phyloP scores from a whole-genome alignment of 2,329 filamentous ascomycete species.

The Monosporascus sp. region DNA sequence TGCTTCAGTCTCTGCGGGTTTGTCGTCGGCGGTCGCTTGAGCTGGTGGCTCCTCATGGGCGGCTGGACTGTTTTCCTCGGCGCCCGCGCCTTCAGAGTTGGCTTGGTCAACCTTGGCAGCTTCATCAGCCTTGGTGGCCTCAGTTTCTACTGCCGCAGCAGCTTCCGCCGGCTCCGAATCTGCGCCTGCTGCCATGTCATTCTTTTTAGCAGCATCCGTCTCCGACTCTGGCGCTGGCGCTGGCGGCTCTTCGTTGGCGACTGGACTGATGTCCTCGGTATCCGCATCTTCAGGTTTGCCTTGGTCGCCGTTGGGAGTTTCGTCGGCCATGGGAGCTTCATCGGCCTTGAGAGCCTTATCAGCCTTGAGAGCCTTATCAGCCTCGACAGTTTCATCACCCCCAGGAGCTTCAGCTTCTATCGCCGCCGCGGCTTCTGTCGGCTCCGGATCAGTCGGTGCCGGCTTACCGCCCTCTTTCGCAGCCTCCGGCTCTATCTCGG shows the following conservation, averaged over 20 bases:
- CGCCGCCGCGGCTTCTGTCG: neutral
- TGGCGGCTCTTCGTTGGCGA: neutral
- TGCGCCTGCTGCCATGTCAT: neutral
- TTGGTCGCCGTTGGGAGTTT: neutral
- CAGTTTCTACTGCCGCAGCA: neutral
- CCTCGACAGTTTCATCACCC: neutral
- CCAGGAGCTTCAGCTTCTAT: neutral
- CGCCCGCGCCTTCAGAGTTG: constrained; percentile 5
- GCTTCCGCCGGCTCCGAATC: constrained; percentile 1
- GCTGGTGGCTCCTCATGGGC: constrained; percentile 1
- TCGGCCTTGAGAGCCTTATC: neutral
- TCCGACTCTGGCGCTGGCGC: neutral
- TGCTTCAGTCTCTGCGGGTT: neutral
- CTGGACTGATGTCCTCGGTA: neutral
- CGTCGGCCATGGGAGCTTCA: neutral
- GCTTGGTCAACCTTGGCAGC: neutral
- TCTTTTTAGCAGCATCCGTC: neutral
- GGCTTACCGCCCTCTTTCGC: constrained; percentile 1
- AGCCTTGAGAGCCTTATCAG: neutral
- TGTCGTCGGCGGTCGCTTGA: neutral
- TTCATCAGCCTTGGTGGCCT: neutral
- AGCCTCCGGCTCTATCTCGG: constrained; percentile 4
- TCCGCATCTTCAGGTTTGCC: neutral
- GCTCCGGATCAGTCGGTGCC: neutral
- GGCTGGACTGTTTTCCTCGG: neutral